phyloP scores from a whole-genome alignment of 305 asterid species.

The Ilex paraguariensis region DNA sequence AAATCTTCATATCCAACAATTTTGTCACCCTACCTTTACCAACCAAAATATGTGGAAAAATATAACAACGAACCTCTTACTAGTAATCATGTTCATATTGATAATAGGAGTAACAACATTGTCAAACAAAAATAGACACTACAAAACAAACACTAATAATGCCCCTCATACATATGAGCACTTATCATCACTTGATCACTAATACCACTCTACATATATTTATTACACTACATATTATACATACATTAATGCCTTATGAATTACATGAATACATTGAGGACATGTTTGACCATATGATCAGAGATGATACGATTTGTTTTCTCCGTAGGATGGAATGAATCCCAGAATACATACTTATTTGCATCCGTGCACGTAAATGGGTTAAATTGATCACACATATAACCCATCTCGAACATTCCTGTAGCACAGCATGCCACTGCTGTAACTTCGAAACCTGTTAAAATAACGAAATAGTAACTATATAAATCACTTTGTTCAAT shows the following conservation, averaged over 20 bases:
- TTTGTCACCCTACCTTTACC: no score
- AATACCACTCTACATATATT: no score
- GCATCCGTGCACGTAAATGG: conserved; percentile 69
- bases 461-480: not conserved
- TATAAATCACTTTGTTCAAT: not conserved
- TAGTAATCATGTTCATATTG: no score
- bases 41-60: no score
- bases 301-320: conserved; percentile 48
- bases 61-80: no score
- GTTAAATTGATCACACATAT: conserved; percentile 46
- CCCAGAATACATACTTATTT: conserved; percentile 35
- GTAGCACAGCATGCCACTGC: conserved; percentile 79
- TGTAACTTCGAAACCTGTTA: conserved; percentile 63
- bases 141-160: no score
- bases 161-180: no score
- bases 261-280: conserved; percentile 36
- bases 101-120: no score
- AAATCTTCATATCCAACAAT: no score
- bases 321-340: conserved; percentile 76
- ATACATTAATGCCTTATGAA: not conserved
- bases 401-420: conserved; percentile 92
- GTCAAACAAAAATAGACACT: no score
- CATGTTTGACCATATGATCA: conserved; percentile 39
- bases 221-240: no score
- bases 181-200: no score